Evolutionary conservation across 805 yeast genomes (phyloP), one percentile per base, ranked within the genome.

Genomic region (Metschnikowia koreensis): DNA sequence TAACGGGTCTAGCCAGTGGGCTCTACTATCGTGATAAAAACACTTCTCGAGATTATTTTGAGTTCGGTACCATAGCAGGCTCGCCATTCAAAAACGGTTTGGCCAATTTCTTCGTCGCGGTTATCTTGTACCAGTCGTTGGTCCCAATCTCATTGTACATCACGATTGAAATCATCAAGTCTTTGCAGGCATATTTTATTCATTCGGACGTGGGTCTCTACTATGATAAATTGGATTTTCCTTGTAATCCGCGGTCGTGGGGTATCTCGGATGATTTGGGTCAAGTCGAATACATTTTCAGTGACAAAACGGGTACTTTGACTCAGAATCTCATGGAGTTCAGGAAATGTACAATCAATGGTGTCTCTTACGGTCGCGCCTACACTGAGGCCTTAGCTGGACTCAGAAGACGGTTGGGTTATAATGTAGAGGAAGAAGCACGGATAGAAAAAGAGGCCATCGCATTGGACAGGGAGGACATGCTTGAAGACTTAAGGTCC

Each of bases 261-360:
- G 83, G 83, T 55, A 84, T 87, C 42, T 84, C 91, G 6, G 96
- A 87, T 68, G 96, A 87, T 66, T 75, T 87, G 56, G 96, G 96
- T 16, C 96, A 87, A 65, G 84, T 87, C 53, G 94, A 87, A 66
- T 87, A 86, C 64, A 79, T 87, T 40, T 87, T 87, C 67, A 83
- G 90, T 65, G 96, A 87, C 71, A 87, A 87, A 66, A 87, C 96
- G 0, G 96, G 96, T 37, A 87, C 96, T 0, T 73, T 87, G 60
- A 87, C 96, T 7, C 93, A 87, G 67, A 87, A 87, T 61, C 82
- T 86, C 27, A 87, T 87, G 96, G 90, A 86, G 63, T 88, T 87
- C 70, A 82, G 83, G 54, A 87, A 87, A 63, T 86, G 91, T 65
- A 80, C 90, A 5, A 77, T 88, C 52, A 81, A 79, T 49, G 87